Evolutionary conservation across 192 early-diverging fungal species (phyloP).

Genomic region (Podila epigama): DNA sequence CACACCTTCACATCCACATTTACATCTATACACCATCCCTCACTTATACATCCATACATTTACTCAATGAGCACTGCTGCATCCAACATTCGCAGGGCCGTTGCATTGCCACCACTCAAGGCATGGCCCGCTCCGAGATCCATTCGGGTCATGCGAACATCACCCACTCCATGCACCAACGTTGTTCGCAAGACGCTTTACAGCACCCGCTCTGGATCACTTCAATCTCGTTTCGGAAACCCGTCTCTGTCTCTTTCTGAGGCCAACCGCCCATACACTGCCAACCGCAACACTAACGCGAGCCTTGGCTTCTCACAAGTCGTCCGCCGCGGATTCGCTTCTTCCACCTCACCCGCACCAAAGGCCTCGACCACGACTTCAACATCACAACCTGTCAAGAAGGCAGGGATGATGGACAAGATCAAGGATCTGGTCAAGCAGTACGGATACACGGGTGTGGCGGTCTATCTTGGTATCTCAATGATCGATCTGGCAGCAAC

Average conservation of each 20-base stretch:
- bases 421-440: slow-evolving; percentile 56
- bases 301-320: slow-evolving; percentile 11
- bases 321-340: slow-evolving; percentile 32
- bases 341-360: background rate
- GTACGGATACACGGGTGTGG: slow-evolving; percentile 58
- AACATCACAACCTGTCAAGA: background rate
- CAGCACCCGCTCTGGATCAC: background rate
- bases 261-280: slow-evolving; percentile 1
- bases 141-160: too few relatives aligned
- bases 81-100: too few relatives aligned
- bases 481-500: slow-evolving; percentile 57
- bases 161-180: slow-evolving; percentile 22
- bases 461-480: slow-evolving; percentile 57
- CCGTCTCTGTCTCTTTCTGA: background rate
- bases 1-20: too few relatives aligned
- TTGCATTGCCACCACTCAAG: too few relatives aligned
- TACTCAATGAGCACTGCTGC: too few relatives aligned
- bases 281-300: background rate
- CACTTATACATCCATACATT: too few relatives aligned
- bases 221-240: too few relatives aligned
- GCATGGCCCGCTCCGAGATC: background rate
- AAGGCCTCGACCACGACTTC: background rate
- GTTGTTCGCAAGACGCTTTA: slow-evolving; percentile 29
- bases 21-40: too few relatives aligned
- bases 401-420: slow-evolving; percentile 42